phyloP scores from a whole-genome alignment of 2,329 filamentous ascomycete genomes.

The Phoma herbarum region DNA sequence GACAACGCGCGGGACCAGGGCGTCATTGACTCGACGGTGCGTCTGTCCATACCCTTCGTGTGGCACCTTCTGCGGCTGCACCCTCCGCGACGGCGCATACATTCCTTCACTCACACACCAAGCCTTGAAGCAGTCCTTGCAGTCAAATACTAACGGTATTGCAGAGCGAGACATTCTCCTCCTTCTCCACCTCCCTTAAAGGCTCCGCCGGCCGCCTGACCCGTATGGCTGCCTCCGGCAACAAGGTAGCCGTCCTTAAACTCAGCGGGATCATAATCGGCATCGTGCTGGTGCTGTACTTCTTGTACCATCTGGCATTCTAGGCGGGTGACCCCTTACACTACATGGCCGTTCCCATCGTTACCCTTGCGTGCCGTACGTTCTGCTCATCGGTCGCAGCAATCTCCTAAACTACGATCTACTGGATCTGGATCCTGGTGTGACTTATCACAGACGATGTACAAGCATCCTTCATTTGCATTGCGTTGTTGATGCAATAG shows the following conservation, averaged over 20 bases:
- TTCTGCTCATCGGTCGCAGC: not conserved
- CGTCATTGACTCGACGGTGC: constrained; percentile 80
- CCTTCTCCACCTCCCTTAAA: constrained; percentile 82
- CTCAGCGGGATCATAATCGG: constrained; percentile 83
- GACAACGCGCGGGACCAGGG: constrained; percentile 90
- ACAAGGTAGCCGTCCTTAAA: constrained; percentile 90
- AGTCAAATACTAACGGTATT: not conserved
- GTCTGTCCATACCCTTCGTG: not conserved
- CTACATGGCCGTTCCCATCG: not conserved
- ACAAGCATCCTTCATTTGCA: not conserved
- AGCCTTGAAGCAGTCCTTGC: not conserved
- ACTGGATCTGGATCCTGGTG: no score
- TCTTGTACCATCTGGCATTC: constrained; percentile 15
- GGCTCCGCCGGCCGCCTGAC: constrained; percentile 83
- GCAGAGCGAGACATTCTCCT: constrained; percentile 89
- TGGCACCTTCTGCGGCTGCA: no score
- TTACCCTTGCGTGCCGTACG: no score
- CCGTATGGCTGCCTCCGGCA: constrained; percentile 89
- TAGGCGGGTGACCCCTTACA: not conserved
- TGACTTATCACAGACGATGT: not conserved
- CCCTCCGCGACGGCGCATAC: no score
- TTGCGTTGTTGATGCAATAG: not conserved
- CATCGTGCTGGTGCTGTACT: constrained; percentile 69
- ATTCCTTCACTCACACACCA: not conserved
- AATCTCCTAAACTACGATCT: no score